These are phyloP conservation scores for Bothriochloa decipiens DNA, from an alignment of 176 grass and related monocot genomes.

Conservation along the genomic window DNA sequence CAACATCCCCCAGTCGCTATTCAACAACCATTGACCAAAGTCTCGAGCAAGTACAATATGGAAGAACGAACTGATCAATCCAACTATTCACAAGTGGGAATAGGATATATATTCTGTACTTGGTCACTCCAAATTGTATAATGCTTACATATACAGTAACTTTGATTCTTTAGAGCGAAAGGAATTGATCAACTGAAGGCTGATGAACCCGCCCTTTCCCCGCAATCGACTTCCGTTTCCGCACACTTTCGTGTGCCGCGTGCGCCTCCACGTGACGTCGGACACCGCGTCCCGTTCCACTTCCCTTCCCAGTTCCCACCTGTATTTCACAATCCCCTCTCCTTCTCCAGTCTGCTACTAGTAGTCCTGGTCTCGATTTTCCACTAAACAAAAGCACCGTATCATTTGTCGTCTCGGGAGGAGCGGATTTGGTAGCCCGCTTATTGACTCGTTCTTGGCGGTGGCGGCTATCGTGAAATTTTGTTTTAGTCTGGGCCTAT, in stretches of 20 bases:
- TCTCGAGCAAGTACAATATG: not conserved
- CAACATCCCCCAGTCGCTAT: not conserved
- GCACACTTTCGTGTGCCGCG: slow-evolving; percentile 3
- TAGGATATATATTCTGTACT: not conserved
- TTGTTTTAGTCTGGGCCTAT: not conserved
- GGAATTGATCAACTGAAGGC: not conserved
- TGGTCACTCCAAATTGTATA: not conserved
- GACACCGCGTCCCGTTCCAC: slow-evolving; percentile 33
- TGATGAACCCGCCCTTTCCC: not conserved
- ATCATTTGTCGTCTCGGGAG: not conserved
- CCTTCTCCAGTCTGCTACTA: not conserved
- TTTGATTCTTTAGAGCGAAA: not conserved
- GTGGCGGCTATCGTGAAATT: slow-evolving; percentile 27
- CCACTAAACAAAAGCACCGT: not conserved
- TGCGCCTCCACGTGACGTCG: slow-evolving; percentile 12
- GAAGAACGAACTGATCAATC: not conserved
- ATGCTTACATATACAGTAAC: not conserved
- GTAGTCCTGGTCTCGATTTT: slow-evolving; percentile 1
- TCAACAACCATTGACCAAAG: slow-evolving; percentile 23
- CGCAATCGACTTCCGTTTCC: slow-evolving; percentile 32
- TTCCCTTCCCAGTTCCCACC: not conserved
- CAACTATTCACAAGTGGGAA: not conserved
- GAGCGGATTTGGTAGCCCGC: not conserved
- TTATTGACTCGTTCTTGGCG: slow-evolving; percentile 45
- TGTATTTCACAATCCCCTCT: slow-evolving; percentile 5